Evolutionary conservation across 2,329 filamentous ascomycete genomes (phyloP).

Genomic region (Diaporthe destruens): DNA sequence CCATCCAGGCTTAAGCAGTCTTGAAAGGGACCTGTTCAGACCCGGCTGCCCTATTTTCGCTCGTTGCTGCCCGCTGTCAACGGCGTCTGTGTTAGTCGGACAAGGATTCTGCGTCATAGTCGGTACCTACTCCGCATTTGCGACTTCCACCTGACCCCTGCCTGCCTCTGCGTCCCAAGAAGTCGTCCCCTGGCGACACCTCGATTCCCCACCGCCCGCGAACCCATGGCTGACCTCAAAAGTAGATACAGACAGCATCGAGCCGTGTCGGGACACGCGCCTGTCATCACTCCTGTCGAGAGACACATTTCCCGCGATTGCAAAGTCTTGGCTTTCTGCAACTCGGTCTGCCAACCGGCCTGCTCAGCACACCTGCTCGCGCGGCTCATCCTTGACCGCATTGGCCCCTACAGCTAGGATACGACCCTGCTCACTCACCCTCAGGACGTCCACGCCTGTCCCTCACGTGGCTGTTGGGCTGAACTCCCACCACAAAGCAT

Average conservation of each 20-base stretch:
- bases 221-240: conserved; percentile 28
- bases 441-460: conserved; percentile 39
- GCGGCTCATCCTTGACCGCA: conserved; percentile 19
- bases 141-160: conserved; percentile 27
- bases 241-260: conserved; percentile 18
- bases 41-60: conserved; percentile 5
- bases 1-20: conserved; percentile 5
- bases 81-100: conserved; percentile 18
- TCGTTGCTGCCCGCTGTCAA: conserved; percentile 17
- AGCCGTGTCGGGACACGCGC: background rate
- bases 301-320: background rate
- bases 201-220: conserved; percentile 19
- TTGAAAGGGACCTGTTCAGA: background rate
- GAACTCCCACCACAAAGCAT: conserved; percentile 38
- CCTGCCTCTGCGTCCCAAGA: conserved; percentile 19
- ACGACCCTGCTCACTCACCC: conserved; percentile 38
- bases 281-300: background rate
- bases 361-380: conserved; percentile 20
- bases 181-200: conserved; percentile 15
- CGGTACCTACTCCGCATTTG: conserved; percentile 35
- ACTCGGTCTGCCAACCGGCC: background rate
- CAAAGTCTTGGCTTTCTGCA: conserved; percentile 17
- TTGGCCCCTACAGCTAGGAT: conserved; percentile 37
- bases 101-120: conserved; percentile 38
- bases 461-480: conserved; percentile 42